Evolutionary conservation across 2,329 filamentous ascomycete genomes (phyloP).

Genomic region (Phialophora verrucosa): DNA sequence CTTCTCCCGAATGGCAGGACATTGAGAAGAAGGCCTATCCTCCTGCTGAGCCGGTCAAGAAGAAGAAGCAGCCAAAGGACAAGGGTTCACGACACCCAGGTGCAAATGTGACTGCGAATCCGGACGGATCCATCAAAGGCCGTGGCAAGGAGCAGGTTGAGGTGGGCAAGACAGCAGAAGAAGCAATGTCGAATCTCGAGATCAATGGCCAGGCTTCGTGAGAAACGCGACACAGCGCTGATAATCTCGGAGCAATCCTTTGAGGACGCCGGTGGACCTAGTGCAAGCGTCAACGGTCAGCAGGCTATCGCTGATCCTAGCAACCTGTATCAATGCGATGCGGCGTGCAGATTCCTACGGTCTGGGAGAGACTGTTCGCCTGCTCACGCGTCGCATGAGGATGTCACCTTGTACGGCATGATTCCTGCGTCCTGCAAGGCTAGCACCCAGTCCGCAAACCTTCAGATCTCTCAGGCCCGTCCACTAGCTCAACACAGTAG

Average conservation of each 20-base stretch:
- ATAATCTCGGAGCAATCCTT: conserved; percentile 3
- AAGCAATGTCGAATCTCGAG: conserved; percentile 37
- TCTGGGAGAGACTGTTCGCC: neutral
- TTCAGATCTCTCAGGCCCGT: neutral
- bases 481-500: conserved; percentile 7
- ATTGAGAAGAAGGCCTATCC: conserved; percentile 83
- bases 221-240: neutral
- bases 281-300: neutral
- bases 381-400: neutral
- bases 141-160: conserved; percentile 35
- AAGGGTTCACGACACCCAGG: conserved; percentile 70
- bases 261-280: neutral
- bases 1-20: conserved; percentile 78
- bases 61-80: conserved; percentile 76
- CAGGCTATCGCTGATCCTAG: neutral
- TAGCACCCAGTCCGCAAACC: neutral
- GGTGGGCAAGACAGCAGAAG: conserved; percentile 35
- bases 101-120: conserved; percentile 29
- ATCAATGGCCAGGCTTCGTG: conserved; percentile 31
- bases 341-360: neutral
- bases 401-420: neutral
- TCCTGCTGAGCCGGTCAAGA: conserved; percentile 63
- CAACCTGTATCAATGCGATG: neutral
- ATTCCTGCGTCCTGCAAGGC: neutral
- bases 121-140: conserved; percentile 37